Evolutionary conservation across 805 yeast genomes (phyloP), one percentile per base, ranked within the genome.

Genomic region (Metschnikowia drakensbergensis): DNA sequence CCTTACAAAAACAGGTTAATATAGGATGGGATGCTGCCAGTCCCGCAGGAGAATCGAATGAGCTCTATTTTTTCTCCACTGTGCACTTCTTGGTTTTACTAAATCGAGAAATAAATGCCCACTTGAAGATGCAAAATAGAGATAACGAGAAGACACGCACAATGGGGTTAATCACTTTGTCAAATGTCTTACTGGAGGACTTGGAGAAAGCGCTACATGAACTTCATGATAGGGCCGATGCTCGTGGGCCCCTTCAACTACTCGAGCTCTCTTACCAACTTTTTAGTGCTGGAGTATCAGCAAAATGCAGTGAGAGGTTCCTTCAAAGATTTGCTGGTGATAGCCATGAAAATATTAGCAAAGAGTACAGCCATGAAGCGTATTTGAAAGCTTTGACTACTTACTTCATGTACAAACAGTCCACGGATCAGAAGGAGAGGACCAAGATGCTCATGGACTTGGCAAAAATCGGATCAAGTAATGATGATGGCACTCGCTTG

Each of bases 31-130:
- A 61, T 27, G 25, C 51, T 5, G 37, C 58, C 6, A 53, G 52
- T 6, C 57, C 60, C n/a, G 44, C 37, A 42, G 54, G 42, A 4
- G 51, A 53, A n/a, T 54, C 54, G 39, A 65, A 53, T 46, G 75
- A 71, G 34, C 51, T 69, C 25, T 60, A 49, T 45, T 54, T 66
- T 1, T 66, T 48, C 41, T 58, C 74, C 6, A 54, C 64, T 3
- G 41, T 69, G 6, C 69, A 68, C 46, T 57, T 69, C 26, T 48
- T 64, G 42, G 48, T 61, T 0, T 52, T 68, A 9, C 13, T 26
- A 26, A 34, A 42, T 9, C 7, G 37, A 3, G 37, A 30, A 22
- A 30, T 40, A 8, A 23, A 22, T 6, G 9, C 35, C 10, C 11
- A 30, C 23, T 23, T 23, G 5, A 11, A 13, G 29, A 28, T 13